Conservation (phyloP, 306 rosid species). For the Rubus parviflorus region DNA sequence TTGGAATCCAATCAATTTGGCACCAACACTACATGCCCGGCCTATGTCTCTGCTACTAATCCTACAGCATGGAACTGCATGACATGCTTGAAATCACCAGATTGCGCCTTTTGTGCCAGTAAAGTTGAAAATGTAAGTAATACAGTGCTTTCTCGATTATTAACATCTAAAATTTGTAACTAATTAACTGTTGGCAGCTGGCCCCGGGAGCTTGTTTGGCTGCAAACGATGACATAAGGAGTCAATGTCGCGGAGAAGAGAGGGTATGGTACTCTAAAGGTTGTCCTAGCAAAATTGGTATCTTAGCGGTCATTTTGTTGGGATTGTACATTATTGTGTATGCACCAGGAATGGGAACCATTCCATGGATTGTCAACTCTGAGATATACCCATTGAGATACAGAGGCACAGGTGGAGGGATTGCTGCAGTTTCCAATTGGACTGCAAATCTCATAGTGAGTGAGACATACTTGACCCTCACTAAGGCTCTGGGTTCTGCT, state of each 20-base stretch:
- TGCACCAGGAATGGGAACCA: constrained; percentile 78
- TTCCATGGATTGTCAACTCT: constrained; percentile 78
- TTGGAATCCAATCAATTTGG: constrained; percentile 59
- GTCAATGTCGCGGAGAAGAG: constrained; percentile 29
- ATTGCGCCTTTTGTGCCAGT: constrained; percentile 64
- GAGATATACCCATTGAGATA: constrained; percentile 74
- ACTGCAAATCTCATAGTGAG: constrained; percentile 62
- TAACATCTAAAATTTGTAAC: background rate
- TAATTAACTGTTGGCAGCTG: constrained; percentile 39
- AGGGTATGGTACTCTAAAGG: constrained; percentile 67
- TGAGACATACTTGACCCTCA: constrained; percentile 60
- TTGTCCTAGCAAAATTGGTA: constrained; percentile 72
- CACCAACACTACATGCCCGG: constrained; percentile 48
- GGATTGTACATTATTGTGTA: constrained; percentile 65
- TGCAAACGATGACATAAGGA: constrained; percentile 28
- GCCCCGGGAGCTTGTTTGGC: constrained; percentile 69
- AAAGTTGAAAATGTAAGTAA: constrained; percentile 38
- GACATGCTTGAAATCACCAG: constrained; percentile 52
- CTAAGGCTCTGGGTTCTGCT: constrained; percentile 47
- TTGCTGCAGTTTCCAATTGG: constrained; percentile 84
- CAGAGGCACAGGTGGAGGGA: constrained; percentile 80
- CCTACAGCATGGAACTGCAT: constrained; percentile 68
- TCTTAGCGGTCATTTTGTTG: constrained; percentile 54
- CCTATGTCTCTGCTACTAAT: constrained; percentile 42
- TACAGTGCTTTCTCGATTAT: background rate